These are phyloP conservation scores for Cicer cuneatum DNA, from an alignment of 306 rosid species.

Conservation along the genomic window DNA sequence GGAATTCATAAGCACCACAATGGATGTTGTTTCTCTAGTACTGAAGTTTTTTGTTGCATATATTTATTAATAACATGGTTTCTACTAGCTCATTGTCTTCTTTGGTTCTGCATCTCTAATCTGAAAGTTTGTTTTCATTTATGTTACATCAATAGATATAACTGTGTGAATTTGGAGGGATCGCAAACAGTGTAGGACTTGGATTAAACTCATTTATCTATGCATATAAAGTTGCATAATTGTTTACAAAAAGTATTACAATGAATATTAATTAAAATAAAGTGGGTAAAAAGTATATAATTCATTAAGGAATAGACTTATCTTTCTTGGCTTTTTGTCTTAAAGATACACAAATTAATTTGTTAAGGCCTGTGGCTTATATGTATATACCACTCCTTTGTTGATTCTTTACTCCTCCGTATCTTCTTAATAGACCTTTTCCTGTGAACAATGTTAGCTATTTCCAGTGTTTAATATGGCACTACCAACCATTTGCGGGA, in stretches of 20 bases:
- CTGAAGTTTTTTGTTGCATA: not conserved
- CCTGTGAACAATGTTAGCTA: constrained; percentile 30
- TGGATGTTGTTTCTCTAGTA: constrained; percentile 17
- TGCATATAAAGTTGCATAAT: constrained; percentile 15
- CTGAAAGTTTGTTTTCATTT: constrained; percentile 21
- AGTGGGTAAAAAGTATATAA: constrained; percentile 2
- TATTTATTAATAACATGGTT: constrained; percentile 9
- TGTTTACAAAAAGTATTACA: constrained; percentile 19
- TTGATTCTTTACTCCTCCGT: constrained; percentile 19
- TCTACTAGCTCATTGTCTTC: constrained; percentile 25
- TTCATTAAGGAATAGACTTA: constrained; percentile 35
- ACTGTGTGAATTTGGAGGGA: constrained; percentile 26
- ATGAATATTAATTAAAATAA: constrained; percentile 26
- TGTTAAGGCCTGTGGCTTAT: constrained; percentile 9
- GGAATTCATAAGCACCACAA: constrained; percentile 27
- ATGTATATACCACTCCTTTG: not conserved
- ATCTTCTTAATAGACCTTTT: constrained; percentile 21
- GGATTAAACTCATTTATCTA: constrained; percentile 33
- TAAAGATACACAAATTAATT: constrained; percentile 13
- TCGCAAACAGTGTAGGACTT: constrained; percentile 26
- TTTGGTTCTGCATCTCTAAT: constrained; percentile 24
- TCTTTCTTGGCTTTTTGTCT: constrained; percentile 25
- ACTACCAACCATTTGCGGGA: constrained; percentile 19
- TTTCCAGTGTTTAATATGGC: constrained; percentile 36
- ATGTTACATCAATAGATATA: constrained; percentile 13